Conservation (phyloP, 23 red algal species). For the Gracilaria vermiculophylla region DNA sequence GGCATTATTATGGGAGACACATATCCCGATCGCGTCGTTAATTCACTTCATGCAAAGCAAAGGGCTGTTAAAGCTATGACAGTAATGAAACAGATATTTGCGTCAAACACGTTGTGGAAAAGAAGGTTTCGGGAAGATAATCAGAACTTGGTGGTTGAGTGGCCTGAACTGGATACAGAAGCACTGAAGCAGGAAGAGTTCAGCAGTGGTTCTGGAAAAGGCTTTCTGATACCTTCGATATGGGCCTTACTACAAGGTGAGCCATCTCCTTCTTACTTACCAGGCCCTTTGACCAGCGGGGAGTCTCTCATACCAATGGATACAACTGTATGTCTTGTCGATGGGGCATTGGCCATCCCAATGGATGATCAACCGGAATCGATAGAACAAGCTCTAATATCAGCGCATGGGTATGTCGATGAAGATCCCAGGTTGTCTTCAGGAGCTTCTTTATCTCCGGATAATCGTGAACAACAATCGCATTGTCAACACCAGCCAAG, state of each 20-base stretch:
- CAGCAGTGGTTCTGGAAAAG: conserved; percentile 6
- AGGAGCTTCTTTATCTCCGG: background rate
- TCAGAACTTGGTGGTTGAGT: conserved; percentile 52
- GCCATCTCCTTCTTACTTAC: conserved; percentile 2
- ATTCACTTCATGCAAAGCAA: conserved; percentile 39
- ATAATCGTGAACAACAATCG: background rate
- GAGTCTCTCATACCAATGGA: conserved; percentile 37
- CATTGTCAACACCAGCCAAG: background rate
- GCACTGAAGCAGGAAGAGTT: background rate
- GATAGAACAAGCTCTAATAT: conserved; percentile 55
- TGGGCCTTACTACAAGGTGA: conserved; percentile 48
- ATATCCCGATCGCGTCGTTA: conserved; percentile 84
- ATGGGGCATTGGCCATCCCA: conserved; percentile 43
- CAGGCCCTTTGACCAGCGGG: background rate
- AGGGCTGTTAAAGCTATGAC: conserved; percentile 72
- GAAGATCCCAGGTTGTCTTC: background rate
- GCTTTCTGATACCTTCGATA: conserved; percentile 22
- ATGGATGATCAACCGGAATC: conserved; percentile 62
- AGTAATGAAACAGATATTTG: conserved; percentile 76
- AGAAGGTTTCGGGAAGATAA: background rate
- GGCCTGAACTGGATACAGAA: conserved; percentile 45
- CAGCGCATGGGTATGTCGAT: conserved; percentile 5
- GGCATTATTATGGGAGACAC: conserved; percentile 67
- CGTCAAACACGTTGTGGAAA: background rate
- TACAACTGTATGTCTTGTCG: conserved; percentile 47